Percentiles rank a stretch among this genome's conserved stretches.
phyloP scores from a whole-genome alignment of 2,329 filamentous ascomycete genomes.

The Ceratocystis variospora region DNA sequence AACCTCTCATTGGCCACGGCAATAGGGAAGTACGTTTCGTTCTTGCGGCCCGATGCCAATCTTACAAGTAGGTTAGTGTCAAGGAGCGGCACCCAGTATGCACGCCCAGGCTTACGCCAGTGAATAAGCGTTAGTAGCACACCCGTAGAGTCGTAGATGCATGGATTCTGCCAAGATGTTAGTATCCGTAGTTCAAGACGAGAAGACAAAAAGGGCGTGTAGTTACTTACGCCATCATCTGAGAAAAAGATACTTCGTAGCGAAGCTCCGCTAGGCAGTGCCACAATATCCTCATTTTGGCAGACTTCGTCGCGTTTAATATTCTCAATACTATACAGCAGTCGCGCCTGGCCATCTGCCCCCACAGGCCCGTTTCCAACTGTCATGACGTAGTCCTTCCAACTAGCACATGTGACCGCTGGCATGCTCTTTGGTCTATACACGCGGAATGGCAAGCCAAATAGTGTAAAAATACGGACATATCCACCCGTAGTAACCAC shows the following conservation, averaged over 20 bases:
- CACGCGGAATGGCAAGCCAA: conserved; percentile 75
- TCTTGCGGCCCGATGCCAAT: conserved; percentile 69
- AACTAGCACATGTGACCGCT: conserved; percentile 84
- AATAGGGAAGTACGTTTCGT: conserved; percentile 88
- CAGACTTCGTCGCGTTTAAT: conserved; percentile 87
- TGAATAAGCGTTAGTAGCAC: conserved; percentile 77
- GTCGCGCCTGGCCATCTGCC: conserved; percentile 59
- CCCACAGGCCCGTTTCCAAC: conserved; percentile 83
- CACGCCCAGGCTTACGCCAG: conserved; percentile 76
- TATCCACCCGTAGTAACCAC: conserved; percentile 80
- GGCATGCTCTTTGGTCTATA: conserved; percentile 85
- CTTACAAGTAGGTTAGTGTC: conserved; percentile 77
- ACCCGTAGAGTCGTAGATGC: conserved; percentile 87
- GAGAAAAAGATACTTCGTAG: conserved; percentile 84
- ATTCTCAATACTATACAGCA: conserved; percentile 89
- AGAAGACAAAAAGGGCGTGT: neutral
- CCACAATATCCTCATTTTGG: conserved; percentile 85
- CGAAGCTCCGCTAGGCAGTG: conserved; percentile 58
- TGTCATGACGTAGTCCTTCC: conserved; percentile 91
- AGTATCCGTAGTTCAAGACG: conserved; percentile 8
- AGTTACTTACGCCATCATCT: conserved; percentile 57
- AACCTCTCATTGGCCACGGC: conserved; percentile 85
- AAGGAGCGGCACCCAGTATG: conserved; percentile 80
- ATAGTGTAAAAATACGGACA: conserved; percentile 82
- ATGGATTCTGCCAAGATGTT: conserved; percentile 54